Conservation (phyloP, 805 yeast genomes). For the Lipomyces lipofer region DNA sequence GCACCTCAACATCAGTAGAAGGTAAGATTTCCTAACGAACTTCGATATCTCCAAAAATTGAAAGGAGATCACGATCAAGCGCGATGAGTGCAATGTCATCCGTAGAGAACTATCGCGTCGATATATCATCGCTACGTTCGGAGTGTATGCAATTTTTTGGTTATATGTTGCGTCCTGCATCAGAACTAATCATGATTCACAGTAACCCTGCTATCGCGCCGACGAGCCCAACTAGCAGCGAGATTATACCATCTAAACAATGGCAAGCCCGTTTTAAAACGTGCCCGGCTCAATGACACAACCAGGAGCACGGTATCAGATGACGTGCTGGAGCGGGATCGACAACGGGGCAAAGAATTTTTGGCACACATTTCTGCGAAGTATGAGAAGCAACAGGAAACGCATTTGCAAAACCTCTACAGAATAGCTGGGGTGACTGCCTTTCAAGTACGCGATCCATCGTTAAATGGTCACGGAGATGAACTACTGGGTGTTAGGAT, state of each 20-base stretch:
- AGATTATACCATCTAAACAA: background rate
- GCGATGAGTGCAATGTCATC: conserved; percentile 2
- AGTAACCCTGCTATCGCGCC: background rate
- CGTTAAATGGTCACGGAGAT: conserved; percentile 1
- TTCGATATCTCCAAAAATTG: too few relatives aligned
- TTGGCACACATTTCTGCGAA: conserved; percentile 17
- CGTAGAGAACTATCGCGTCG: conserved; percentile 2
- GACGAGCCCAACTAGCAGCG: conserved; percentile 5
- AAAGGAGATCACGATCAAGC: background rate
- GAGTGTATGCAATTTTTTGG: background rate
- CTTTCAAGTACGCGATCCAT: conserved; percentile 23
- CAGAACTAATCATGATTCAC: background rate
- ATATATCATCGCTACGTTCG: conserved; percentile 1
- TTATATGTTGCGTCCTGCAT: background rate
- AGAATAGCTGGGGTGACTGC: conserved; percentile 29
- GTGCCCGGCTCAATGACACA: background rate
- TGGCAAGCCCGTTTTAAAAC: background rate
- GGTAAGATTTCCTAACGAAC: too few relatives aligned
- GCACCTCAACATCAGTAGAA: too few relatives aligned
- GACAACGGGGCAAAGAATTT: conserved; percentile 1
- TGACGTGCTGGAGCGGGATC: background rate
- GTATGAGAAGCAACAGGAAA: conserved; percentile 11
- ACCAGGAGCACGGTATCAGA: background rate
- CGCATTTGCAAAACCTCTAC: conserved; percentile 17
- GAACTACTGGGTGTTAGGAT: conserved; percentile 29